These are phyloP conservation scores for Astragalus membranaceus DNA, from an alignment of 306 rosid genomes.

Conservation along the genomic window DNA sequence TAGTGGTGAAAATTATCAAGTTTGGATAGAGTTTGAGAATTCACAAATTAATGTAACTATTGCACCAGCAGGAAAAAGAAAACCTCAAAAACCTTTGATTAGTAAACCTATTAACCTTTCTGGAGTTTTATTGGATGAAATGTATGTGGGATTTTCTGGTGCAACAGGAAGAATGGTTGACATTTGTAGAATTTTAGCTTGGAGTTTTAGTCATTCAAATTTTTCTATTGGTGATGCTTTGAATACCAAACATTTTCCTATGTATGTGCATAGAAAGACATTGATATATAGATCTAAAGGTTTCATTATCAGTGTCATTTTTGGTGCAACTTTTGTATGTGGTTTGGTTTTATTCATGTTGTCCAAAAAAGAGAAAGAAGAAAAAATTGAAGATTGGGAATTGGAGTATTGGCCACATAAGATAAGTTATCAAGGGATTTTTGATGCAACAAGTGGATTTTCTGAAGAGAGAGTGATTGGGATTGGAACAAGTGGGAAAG, in stretches of 20 bases:
- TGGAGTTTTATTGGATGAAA: constrained; percentile 38
- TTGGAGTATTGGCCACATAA: constrained; percentile 71
- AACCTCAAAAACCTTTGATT: constrained; percentile 52
- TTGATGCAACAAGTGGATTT: constrained; percentile 47
- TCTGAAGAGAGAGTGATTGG: constrained; percentile 60
- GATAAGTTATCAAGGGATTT: constrained; percentile 48
- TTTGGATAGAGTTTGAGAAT: constrained; percentile 51
- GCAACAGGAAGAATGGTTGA: constrained; percentile 57
- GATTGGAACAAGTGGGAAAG: constrained; percentile 55
- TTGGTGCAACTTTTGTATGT: constrained; percentile 25
- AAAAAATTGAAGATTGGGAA: constrained; percentile 40
- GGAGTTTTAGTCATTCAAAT: constrained; percentile 64
- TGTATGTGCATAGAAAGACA: constrained; percentile 32
- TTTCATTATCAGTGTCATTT: constrained; percentile 32
- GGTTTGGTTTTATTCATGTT: constrained; percentile 11
- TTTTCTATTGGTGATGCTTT: constrained; percentile 62
- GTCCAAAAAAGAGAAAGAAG: constrained; percentile 21
- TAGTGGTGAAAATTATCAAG: constrained; percentile 53
- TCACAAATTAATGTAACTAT: constrained; percentile 44
- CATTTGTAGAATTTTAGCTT: constrained; percentile 47
- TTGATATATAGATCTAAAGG: constrained; percentile 23
- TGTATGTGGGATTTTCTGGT: constrained; percentile 57
- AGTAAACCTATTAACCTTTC: constrained; percentile 44
- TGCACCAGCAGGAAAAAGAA: constrained; percentile 42
- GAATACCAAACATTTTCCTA: constrained; percentile 44